Percentiles rank a stretch among this genome's conserved stretches.
These are phyloP conservation scores for Xylaria sp. DNA, from an alignment of 2,329 filamentous ascomycete genomes.

Conservation along the genomic window DNA sequence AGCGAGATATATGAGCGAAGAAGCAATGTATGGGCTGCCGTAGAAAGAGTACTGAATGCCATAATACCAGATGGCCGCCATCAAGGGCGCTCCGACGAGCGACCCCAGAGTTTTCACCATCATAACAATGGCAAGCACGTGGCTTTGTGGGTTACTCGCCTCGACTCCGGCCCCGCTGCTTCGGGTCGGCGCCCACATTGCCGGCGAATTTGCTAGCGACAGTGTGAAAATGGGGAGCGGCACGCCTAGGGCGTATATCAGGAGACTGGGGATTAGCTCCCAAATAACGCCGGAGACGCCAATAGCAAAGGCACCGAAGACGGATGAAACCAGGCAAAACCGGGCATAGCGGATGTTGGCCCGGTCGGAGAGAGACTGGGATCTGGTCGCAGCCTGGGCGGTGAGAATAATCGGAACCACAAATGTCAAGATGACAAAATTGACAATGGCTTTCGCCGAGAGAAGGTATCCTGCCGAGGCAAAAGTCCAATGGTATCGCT, in stretches of 20 bases:
- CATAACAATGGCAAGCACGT: conserved; percentile 48
- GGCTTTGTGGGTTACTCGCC: conserved; percentile 33
- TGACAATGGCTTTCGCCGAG: conserved; percentile 44
- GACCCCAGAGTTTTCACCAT: conserved; percentile 45
- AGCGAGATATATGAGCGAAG: conserved; percentile 35
- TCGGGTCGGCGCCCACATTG: conserved; percentile 29
- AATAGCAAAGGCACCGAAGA: conserved; percentile 41
- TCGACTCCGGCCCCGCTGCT: conserved; percentile 11
- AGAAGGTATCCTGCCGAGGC: conserved; percentile 44
- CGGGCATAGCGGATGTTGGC: conserved; percentile 35
- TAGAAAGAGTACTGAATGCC: conserved; percentile 36
- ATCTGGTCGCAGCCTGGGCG: conserved; percentile 16
- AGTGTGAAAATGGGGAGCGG: conserved; percentile 47
- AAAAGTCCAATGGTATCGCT: conserved; percentile 43
- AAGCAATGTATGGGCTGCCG: conserved; percentile 39
- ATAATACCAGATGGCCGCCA: conserved; percentile 44
- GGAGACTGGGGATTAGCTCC: conserved; percentile 39
- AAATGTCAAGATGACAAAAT: conserved; percentile 40
- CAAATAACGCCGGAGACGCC: conserved; percentile 36
- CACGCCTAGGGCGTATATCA: conserved; percentile 45
- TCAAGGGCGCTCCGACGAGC: conserved; percentile 42
- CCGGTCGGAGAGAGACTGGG: conserved; percentile 26
- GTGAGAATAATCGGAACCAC: conserved; percentile 38
- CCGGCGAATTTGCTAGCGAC: conserved; percentile 42
- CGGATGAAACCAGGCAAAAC: conserved; percentile 36